A percentile compares a stretch with the other conserved stretches of the same genome.
Evolutionary conservation across 495 filamentous ascomycete genomes (phyloP).

Genomic region (Parmelia sp.): DNA sequence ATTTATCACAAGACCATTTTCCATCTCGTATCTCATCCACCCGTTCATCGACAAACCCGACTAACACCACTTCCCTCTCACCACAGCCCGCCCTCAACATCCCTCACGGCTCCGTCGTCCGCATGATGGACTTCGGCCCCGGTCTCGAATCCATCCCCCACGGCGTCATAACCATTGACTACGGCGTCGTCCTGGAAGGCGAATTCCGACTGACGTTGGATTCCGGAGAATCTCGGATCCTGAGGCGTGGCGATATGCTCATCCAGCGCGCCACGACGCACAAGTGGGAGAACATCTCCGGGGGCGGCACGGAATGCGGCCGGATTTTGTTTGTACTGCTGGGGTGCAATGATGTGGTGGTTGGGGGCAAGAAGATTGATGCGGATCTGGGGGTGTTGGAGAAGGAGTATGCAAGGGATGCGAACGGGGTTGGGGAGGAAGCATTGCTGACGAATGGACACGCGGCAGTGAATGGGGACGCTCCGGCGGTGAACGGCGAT

Average conservation of each 20-base stretch:
- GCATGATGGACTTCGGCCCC: slow-evolving; percentile 54
- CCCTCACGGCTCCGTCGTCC: slow-evolving; percentile 46
- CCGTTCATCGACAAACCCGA: not conserved
- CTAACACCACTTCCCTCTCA: not conserved
- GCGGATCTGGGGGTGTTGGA: slow-evolving; percentile 7
- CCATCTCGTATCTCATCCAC: not conserved
- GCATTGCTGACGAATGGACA: not conserved
- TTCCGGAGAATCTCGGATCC: slow-evolving; percentile 43
- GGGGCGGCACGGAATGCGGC: not conserved
- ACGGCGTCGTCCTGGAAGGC: slow-evolving; percentile 67
- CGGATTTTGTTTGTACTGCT: slow-evolving; percentile 1
- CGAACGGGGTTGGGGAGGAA: too few species aligned
- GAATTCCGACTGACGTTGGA: slow-evolving; percentile 56
- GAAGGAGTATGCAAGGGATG: not conserved
- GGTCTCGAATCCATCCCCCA: slow-evolving; percentile 36
- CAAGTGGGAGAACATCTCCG: slow-evolving; percentile 49
- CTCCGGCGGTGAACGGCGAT: not conserved
- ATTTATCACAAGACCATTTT: not conserved
- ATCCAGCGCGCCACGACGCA: slow-evolving; percentile 63
- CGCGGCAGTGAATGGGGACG: not conserved
- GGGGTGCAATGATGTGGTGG: not conserved
- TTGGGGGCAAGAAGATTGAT: slow-evolving; percentile 1
- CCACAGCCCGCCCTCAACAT: slow-evolving; percentile 34
- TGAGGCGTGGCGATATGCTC: slow-evolving; percentile 56
- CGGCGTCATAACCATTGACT: slow-evolving; percentile 64